Conservation (phyloP, 2,329 filamentous ascomycete species). For the Eutypella sp. region DNA sequence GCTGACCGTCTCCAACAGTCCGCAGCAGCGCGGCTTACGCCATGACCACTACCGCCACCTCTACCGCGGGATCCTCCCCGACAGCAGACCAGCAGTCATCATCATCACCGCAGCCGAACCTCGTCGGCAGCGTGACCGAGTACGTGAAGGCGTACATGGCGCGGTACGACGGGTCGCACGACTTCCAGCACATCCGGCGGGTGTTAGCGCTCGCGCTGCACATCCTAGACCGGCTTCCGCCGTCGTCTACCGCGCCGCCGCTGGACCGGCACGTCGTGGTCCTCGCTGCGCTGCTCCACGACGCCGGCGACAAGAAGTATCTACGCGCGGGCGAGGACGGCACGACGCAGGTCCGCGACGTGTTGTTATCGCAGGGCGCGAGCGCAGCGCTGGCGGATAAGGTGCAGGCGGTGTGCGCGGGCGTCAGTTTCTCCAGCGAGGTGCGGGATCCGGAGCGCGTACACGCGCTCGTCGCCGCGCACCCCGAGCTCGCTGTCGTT, state of each 20-base stretch:
- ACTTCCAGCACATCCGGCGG: constrained; percentile 78
- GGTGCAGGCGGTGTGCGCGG: constrained; percentile 67
- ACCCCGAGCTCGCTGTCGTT: constrained; percentile 77
- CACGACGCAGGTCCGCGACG: constrained; percentile 48
- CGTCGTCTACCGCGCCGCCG: constrained; percentile 12
- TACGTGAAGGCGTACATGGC: constrained; percentile 71
- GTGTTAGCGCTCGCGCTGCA: constrained; percentile 68
- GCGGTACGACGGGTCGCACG: constrained; percentile 79
- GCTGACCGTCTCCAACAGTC: constrained; percentile 9
- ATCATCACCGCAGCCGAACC: constrained; percentile 32
- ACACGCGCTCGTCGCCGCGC: constrained; percentile 51
- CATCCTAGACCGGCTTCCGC: constrained; percentile 46
- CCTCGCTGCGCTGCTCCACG: constrained; percentile 75
- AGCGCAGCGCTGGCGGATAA: constrained; percentile 52
- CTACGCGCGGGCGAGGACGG: constrained; percentile 51
- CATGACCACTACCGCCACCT: too few species aligned
- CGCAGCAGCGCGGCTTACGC: constrained; percentile 21
- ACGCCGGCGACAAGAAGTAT: constrained; percentile 86
- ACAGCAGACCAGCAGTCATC: constrained; percentile 13
- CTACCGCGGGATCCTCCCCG: too few species aligned
- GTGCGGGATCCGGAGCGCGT: constrained; percentile 58
- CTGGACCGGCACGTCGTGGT: constrained; percentile 54
- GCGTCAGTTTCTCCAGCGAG: constrained; percentile 77
- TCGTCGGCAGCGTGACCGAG: constrained; percentile 51
- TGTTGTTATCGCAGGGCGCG: constrained; percentile 55